Evolutionary conservation across 805 yeast species (phyloP).

Genomic region (Naumovozyma baii): DNA sequence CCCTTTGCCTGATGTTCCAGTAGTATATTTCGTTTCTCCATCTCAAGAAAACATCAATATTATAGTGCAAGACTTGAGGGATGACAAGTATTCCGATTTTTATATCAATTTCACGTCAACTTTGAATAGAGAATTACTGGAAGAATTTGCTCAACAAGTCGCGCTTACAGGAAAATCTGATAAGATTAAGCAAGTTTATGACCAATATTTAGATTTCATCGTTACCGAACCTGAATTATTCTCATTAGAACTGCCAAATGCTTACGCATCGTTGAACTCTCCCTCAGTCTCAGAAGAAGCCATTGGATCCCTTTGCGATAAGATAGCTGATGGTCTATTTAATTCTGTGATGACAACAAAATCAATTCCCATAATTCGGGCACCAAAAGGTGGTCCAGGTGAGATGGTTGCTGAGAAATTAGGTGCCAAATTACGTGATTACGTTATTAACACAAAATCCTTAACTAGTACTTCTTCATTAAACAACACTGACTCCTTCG

Average conservation of each 20-base stretch:
- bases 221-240: constrained; percentile 91
- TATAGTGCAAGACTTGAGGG: constrained; percentile 63
- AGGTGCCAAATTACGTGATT: constrained; percentile 76
- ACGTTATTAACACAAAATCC: constrained; percentile 55
- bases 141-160: constrained; percentile 78
- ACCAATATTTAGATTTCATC: constrained; percentile 84
- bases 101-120: constrained; percentile 83
- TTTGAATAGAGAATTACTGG: constrained; percentile 67
- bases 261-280: constrained; percentile 60
- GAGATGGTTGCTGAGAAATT: constrained; percentile 84
- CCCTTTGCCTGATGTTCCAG: constrained; percentile 92
- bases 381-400: constrained; percentile 90
- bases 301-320: constrained; percentile 58
- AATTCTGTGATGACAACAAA: constrained; percentile 70
- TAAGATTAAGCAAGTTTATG: constrained; percentile 79
- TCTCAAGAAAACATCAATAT: constrained; percentile 61
- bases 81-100: constrained; percentile 66
- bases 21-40: constrained; percentile 83
- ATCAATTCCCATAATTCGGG: constrained; percentile 79
- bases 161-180: constrained; percentile 61
- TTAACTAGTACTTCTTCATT: constrained; percentile 11
- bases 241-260: constrained; percentile 57
- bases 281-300: constrained; percentile 66
- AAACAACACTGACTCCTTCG: constrained; percentile 28
- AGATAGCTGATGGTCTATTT: constrained; percentile 70